phyloP scores from a whole-genome alignment of 345 rosid species.

The Pugionium cornutum region DNA sequence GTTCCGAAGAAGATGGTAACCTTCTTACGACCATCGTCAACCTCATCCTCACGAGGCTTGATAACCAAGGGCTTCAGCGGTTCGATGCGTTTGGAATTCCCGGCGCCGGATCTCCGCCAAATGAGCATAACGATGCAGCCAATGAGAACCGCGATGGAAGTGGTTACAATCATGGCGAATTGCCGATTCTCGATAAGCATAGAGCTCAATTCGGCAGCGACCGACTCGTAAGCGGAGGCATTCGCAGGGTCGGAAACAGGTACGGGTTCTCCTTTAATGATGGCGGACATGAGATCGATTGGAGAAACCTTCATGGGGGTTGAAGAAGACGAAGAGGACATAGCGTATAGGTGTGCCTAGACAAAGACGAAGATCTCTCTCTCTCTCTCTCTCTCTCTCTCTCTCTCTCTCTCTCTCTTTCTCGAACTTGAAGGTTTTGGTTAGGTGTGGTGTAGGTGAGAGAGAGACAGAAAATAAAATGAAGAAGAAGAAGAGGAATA shows the following conservation, averaged over 20 bases:
- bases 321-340: constrained; percentile 39
- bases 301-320: constrained; percentile 55
- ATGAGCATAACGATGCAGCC: constrained; percentile 83
- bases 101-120: constrained; percentile 68
- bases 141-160: constrained; percentile 82
- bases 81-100: constrained; percentile 46
- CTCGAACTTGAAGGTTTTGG: constrained; percentile 22
- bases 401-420: constrained; percentile 29
- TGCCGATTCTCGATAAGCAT: constrained; percentile 69
- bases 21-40: constrained; percentile 73
- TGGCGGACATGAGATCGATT: constrained; percentile 77
- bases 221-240: constrained; percentile 53
- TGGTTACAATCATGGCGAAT: constrained; percentile 71
- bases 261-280: constrained; percentile 60
- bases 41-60: constrained; percentile 60
- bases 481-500: constrained; percentile 13
- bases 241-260: constrained; percentile 56
- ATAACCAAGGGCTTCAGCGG: constrained; percentile 60
- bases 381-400: not conserved
- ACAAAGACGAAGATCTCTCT: constrained; percentile 32
- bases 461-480: constrained; percentile 38
- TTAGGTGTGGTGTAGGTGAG: constrained; percentile 48
- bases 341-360: constrained; percentile 9
- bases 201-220: constrained; percentile 52
- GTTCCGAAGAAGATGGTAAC: constrained; percentile 89